Conservation (phyloP, 192 early-diverging fungal genomes). For the Chytriomyces confervae region DNA sequence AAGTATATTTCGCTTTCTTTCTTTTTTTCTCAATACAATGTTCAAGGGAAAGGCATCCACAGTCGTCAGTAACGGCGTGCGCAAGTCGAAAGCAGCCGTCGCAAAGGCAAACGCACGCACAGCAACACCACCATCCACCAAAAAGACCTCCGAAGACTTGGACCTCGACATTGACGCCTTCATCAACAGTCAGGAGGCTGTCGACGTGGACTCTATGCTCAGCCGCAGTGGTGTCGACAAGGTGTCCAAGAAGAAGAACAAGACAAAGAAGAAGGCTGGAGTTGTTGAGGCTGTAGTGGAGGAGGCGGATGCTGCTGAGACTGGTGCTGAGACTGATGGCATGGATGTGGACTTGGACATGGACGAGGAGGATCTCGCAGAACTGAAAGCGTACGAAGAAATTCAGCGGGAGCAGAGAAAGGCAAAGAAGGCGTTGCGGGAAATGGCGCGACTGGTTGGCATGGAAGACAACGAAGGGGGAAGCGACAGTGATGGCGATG, state of each 20-base stretch:
- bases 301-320: background rate
- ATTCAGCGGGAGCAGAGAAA: conserved; percentile 48
- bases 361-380: conserved; percentile 20
- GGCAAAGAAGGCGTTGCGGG: conserved; percentile 44
- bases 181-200: conserved; percentile 2
- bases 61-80: conserved; percentile 4
- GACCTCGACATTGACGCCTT: conserved; percentile 45
- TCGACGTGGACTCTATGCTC: conserved; percentile 7
- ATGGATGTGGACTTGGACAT: conserved; percentile 16
- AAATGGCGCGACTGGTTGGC: conserved; percentile 32
- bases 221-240: background rate
- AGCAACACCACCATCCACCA: background rate
- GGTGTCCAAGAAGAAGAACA: conserved; percentile 32
- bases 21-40: conserved; percentile 21
- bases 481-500: conserved; percentile 37
- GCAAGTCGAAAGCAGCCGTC: conserved; percentile 11
- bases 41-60: conserved; percentile 28
- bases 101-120: background rate
- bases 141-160: background rate
- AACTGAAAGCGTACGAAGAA: conserved; percentile 30
- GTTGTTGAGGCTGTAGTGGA: conserved; percentile 34
- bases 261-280: conserved; percentile 8
- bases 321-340: background rate
- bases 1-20: conserved; percentile 11
- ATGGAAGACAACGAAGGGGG: conserved; percentile 37